Evolutionary conservation across 1,284 basidiomycete genomes (phyloP).

Genomic region (Cryptococcus wingfieldii): DNA sequence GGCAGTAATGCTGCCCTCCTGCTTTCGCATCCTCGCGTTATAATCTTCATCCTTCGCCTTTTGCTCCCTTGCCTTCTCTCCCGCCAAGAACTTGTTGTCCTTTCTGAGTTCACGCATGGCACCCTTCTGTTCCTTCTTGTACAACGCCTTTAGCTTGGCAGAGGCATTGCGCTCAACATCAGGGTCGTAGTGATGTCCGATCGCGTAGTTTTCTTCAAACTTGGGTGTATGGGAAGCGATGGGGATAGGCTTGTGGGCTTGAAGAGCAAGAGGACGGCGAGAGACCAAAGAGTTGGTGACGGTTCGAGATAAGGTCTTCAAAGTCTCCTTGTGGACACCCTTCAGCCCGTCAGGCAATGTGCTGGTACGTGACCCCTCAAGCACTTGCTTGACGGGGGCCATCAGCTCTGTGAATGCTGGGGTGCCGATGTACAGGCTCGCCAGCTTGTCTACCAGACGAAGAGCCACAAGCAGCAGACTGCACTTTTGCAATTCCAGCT

Average conservation of each 20-base stretch:
- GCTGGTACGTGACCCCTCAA: slow-evolving; percentile 56
- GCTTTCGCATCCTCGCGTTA: slow-evolving; percentile 73
- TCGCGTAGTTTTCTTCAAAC: slow-evolving; percentile 77
- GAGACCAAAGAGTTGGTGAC: slow-evolving; percentile 67
- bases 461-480: slow-evolving; percentile 57
- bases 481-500: slow-evolving; percentile 54
- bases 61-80: slow-evolving; percentile 77
- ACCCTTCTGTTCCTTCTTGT: slow-evolving; percentile 95
- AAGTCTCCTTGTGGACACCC: slow-evolving; percentile 51
- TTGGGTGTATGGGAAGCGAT: slow-evolving; percentile 91
- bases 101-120: slow-evolving; percentile 94
- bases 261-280: slow-evolving; percentile 75
- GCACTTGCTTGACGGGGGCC: slow-evolving; percentile 60
- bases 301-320: slow-evolving; percentile 51
- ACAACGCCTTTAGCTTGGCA: slow-evolving; percentile 77
- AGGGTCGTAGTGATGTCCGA: slow-evolving; percentile 73
- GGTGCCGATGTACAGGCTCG: slow-evolving; percentile 69
- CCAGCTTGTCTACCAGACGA: slow-evolving; percentile 62
- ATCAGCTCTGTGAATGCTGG: slow-evolving; percentile 82
- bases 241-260: slow-evolving; percentile 94
- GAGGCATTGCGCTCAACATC: slow-evolving; percentile 86
- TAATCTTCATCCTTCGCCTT: slow-evolving; percentile 76
- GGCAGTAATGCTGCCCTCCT: slow-evolving; percentile 73
- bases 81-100: slow-evolving; percentile 88
- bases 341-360: slow-evolving; percentile 56